phyloP scores from a whole-genome alignment of 176 grass and related monocot species.

The Tillandsia fasciculata region DNA sequence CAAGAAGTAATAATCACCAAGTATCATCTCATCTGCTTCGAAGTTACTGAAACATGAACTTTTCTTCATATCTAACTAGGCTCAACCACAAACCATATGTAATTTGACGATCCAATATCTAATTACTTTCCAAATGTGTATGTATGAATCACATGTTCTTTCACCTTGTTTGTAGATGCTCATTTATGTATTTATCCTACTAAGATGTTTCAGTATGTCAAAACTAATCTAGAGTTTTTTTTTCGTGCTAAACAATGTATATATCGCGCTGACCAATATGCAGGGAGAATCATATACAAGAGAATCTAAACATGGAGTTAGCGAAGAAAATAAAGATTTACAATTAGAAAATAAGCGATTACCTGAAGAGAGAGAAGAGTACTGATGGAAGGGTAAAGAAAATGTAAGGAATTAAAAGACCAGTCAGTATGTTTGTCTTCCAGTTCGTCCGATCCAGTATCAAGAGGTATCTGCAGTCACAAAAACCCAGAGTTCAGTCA shows the following conservation, averaged over 20 bases:
- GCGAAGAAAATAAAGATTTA: not conserved
- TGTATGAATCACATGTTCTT: too few species aligned
- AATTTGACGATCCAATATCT: too few species aligned
- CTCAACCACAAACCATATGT: too few species aligned
- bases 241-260: too few species aligned
- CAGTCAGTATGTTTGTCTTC: slow-evolving; percentile 92
- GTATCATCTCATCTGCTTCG: not conserved
- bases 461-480: slow-evolving; percentile 60
- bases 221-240: too few species aligned
- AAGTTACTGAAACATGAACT: too few species aligned
- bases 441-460: slow-evolving; percentile 88
- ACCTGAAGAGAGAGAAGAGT: slow-evolving; percentile 61
- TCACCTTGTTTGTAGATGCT: not conserved
- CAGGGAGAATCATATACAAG: too few species aligned
- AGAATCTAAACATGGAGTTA: not conserved
- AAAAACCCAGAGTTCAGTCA: slow-evolving; percentile 1
- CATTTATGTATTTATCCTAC: not conserved
- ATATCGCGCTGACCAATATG: too few species aligned
- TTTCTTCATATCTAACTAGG: too few species aligned
- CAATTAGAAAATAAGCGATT: not conserved
- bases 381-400: slow-evolving; percentile 68
- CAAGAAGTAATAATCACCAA: not conserved
- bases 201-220: too few species aligned
- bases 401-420: slow-evolving; percentile 82
- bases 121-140: too few species aligned